These are phyloP conservation scores for Alternaria panax DNA, from an alignment of 2,329 filamentous ascomycete genomes.

Conservation along the genomic window DNA sequence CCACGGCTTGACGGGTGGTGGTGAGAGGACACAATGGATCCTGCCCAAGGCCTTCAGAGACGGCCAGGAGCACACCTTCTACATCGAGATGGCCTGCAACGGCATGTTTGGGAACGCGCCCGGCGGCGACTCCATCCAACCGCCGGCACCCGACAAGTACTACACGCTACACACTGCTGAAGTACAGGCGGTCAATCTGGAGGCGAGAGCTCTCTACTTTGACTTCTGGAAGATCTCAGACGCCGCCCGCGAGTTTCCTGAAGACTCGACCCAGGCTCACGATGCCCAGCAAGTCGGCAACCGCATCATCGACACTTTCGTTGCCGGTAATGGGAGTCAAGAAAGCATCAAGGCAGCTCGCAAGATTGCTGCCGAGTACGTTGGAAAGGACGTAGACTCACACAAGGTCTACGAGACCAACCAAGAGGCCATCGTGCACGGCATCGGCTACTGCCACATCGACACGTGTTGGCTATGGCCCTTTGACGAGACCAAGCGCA, in stretches of 20 bases:
- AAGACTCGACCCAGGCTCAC: conserved; percentile 88
- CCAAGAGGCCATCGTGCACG: conserved; percentile 79
- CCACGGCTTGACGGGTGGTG: conserved; percentile 89
- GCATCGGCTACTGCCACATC: conserved; percentile 96
- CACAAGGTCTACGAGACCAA: conserved; percentile 81
- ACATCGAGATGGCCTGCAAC: conserved; percentile 98
- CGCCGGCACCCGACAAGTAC: conserved; percentile 83
- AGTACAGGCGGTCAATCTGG: conserved; percentile 87
- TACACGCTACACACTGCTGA: conserved; percentile 79
- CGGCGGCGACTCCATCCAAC: conserved; percentile 85
- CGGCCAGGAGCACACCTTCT: conserved; percentile 86
- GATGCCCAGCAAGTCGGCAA: conserved; percentile 84
- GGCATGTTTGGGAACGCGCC: conserved; percentile 96
- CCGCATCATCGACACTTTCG: conserved; percentile 88
- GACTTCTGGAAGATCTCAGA: conserved; percentile 97
- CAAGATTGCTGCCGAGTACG: conserved; percentile 81
- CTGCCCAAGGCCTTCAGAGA: conserved; percentile 82
- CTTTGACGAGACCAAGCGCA: conserved; percentile 96
- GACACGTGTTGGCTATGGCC: conserved; percentile 99
- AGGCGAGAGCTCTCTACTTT: conserved; percentile 82
- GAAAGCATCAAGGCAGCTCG: conserved; percentile 81
- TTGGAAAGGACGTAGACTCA: conserved; percentile 79
- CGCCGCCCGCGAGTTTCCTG: conserved; percentile 88
- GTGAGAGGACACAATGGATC: conserved; percentile 90
- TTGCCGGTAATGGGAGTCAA: conserved; percentile 74